phyloP scores from a whole-genome alignment of 2,329 filamentous ascomycete species.

The Aspergillus aculeatus region DNA sequence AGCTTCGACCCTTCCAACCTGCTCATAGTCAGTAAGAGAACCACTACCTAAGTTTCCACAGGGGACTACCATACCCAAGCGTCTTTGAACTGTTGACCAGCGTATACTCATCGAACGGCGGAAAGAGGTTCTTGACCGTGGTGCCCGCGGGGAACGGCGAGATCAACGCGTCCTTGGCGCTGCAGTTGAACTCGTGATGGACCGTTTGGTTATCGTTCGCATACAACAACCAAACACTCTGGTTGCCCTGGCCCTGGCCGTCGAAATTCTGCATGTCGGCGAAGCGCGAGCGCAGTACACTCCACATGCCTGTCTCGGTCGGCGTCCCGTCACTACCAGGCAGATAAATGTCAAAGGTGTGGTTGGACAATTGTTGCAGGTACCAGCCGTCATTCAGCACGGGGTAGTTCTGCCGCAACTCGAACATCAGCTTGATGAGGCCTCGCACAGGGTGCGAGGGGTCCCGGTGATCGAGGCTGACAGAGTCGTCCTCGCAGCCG shows the following conservation, averaged over 20 bases:
- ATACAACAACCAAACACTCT: conserved; percentile 46
- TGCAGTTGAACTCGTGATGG: conserved; percentile 58
- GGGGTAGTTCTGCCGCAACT: conserved; percentile 56
- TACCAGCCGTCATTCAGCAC: conserved; percentile 60
- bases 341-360: conserved; percentile 50
- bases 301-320: conserved; percentile 61
- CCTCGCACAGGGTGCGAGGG: conserved; percentile 60
- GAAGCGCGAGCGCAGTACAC: conserved; percentile 48
- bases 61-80: conserved; percentile 33
- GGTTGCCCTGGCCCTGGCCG: conserved; percentile 41
- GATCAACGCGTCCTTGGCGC: conserved; percentile 49
- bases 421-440: conserved; percentile 59
- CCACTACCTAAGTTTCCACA: too few species aligned
- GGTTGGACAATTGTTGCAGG: conserved; percentile 55
- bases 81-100: conserved; percentile 46
- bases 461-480: conserved; percentile 61
- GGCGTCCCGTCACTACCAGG: conserved; percentile 52
- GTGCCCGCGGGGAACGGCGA: conserved; percentile 55
- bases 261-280: conserved; percentile 46
- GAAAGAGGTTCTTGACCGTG: conserved; percentile 62
- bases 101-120: conserved; percentile 56
- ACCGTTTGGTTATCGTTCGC: conserved; percentile 47
- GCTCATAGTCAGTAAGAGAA: background rate
- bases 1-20: conserved; percentile 44
- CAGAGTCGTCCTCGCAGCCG: conserved; percentile 57